Evolutionary conservation across 192 early-diverging fungal species (phyloP), one percentile per base, ranked within the genome.

Genomic region (Entomortierella chlamydospora): DNA sequence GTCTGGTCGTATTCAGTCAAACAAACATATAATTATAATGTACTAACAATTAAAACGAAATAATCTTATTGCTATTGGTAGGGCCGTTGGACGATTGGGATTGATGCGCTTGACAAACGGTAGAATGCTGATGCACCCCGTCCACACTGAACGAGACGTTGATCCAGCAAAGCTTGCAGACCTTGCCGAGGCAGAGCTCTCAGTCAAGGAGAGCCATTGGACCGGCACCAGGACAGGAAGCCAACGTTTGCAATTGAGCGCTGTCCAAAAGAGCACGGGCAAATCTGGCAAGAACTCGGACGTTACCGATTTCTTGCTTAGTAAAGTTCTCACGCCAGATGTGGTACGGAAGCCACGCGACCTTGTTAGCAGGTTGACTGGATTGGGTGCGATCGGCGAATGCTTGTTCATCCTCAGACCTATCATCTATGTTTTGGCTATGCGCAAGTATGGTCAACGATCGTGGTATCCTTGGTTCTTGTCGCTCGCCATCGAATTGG

Each of bases 391-490:
- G 17, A 49, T 88, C 0, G 94, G 91, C 7, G 97, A 99, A 84
- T 86, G 89, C 29, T 64, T 95, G 66, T 96, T 91, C 82, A 92
- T 96, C 49, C 47, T 97, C 26, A 85, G 96, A 45, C 97, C 97
- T 18, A 64, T 99, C 2, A 72, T 95, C 28, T 97, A 97, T 83
- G 93, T 97, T 1, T 50, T 96, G 18, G 90, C 91, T 15, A 88
- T 97, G 37, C 83, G 90, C 68, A 87, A 86, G 50, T 92, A 88
- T 63, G 97, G 96, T 12, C 73, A 62, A 63, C 68, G 81, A 31
- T 91, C 93, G 20, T 97, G 93, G 91, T 86, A 88, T 42, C 96
- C 97, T 4, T 97, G 94, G 93, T 72, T 91, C 18, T 52, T 95
- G 17, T 99, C 97, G 0, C 68, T 97, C 43, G 64, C 83, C 0